phyloP scores from a whole-genome alignment of 495 filamentous ascomycete genomes.

The Penicillium silybi region DNA sequence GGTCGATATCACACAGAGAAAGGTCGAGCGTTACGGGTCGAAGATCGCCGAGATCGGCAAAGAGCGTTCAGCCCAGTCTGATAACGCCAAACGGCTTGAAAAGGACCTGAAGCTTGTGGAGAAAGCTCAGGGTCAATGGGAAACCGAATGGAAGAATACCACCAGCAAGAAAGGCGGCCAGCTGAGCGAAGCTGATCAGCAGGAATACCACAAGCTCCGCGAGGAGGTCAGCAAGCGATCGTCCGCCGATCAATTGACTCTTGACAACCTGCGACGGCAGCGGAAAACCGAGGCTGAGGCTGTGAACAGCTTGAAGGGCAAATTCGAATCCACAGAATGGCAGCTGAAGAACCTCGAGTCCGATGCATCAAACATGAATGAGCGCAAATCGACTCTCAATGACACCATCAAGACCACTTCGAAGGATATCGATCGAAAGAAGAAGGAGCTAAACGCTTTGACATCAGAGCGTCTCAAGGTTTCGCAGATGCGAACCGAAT shows the following conservation, averaged over 20 bases:
- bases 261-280: conserved; percentile 80
- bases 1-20: conserved; percentile 71
- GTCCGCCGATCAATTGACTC: conserved; percentile 73
- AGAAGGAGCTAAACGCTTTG: conserved; percentile 80
- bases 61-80: conserved; percentile 66
- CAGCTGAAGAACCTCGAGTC: conserved; percentile 66
- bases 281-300: conserved; percentile 86
- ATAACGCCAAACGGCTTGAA: conserved; percentile 62
- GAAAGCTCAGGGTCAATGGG: conserved; percentile 87
- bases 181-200: conserved; percentile 78
- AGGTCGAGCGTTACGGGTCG: conserved; percentile 60
- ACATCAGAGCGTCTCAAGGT: conserved; percentile 79
- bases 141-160: conserved; percentile 76
- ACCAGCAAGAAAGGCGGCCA: conserved; percentile 82
- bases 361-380: conserved; percentile 65
- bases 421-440: conserved; percentile 80
- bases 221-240: conserved; percentile 84
- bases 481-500: conserved; percentile 75
- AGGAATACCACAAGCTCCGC: conserved; percentile 82
- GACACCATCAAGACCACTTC: conserved; percentile 59
- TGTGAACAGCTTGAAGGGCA: conserved; percentile 78
- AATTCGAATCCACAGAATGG: conserved; percentile 73
- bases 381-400: conserved; percentile 59
- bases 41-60: conserved; percentile 68
- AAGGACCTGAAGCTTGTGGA: conserved; percentile 80